Evolutionary conservation across 352 stramenopile species (phyloP).

Genomic region (Peronosclerospora sorghi): DNA sequence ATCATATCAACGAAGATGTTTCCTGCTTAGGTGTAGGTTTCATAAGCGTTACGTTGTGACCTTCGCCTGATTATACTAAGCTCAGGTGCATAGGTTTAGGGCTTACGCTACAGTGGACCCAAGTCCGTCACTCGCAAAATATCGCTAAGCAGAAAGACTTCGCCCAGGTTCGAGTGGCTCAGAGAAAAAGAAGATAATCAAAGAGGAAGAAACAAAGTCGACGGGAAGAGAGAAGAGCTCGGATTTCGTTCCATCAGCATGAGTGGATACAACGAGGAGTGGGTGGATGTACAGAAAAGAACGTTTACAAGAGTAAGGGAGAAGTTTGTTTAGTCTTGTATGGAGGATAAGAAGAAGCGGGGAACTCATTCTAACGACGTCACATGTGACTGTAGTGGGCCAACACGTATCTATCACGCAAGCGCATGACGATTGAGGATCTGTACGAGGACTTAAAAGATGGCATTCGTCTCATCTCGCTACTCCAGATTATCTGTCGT

Average conservation of each 20-base stretch:
- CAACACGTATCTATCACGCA: slow-evolving; percentile 84
- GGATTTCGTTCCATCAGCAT: slow-evolving; percentile 2
- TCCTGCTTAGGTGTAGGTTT: neutral
- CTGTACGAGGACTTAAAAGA: slow-evolving; percentile 85
- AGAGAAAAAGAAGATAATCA: neutral
- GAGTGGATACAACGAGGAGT: slow-evolving; percentile 67
- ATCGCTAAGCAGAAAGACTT: too few species aligned
- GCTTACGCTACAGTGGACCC: too few species aligned
- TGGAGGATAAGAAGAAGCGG: neutral
- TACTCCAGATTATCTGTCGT: slow-evolving; percentile 84
- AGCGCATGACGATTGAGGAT: slow-evolving; percentile 83
- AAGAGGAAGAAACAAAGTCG: slow-evolving; percentile 1
- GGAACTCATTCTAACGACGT: slow-evolving; percentile 4
- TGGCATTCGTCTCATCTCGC: slow-evolving; percentile 75
- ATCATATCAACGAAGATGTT: too few species aligned
- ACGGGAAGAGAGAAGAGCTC: slow-evolving; percentile 8
- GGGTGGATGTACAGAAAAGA: slow-evolving; percentile 87
- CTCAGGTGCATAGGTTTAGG: neutral
- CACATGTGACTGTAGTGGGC: slow-evolving; percentile 48
- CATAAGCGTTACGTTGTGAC: slow-evolving; percentile 2
- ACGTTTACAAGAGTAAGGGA: slow-evolving; percentile 79
- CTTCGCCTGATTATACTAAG: slow-evolving; percentile 1
- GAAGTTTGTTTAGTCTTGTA: neutral
- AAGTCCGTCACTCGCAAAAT: too few species aligned
- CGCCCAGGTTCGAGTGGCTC: too few species aligned